These are phyloP conservation scores for Mrakia frigida DNA, from an alignment of 768 basidiomycete species.

Conservation along the genomic window DNA sequence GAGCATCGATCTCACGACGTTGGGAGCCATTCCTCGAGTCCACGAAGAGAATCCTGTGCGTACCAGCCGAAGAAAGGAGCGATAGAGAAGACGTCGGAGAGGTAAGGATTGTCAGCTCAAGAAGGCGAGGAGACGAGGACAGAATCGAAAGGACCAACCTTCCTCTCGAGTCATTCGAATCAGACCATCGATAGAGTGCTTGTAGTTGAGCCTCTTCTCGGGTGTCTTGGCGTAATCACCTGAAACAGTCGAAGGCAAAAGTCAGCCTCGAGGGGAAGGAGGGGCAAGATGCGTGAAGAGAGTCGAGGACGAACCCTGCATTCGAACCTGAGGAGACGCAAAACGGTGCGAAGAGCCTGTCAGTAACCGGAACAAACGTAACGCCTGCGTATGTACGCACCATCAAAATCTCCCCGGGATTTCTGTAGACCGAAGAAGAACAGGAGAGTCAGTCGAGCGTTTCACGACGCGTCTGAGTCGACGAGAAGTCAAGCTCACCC, in stretches of 20 bases:
- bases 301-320: background rate
- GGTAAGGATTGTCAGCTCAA: background rate
- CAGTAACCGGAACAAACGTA: too few relatives aligned
- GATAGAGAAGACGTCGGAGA: too few relatives aligned
- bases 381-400: too few relatives aligned
- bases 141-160: conserved; percentile 39
- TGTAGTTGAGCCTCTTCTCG: conserved; percentile 84
- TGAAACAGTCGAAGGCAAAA: conserved; percentile 8
- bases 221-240: conserved; percentile 84
- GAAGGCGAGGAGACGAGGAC: background rate
- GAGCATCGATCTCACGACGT: conserved; percentile 74
- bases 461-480: background rate
- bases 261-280: background rate
- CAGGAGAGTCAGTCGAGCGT: background rate
- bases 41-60: conserved; percentile 62
- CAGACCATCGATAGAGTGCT: conserved; percentile 59
- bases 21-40: conserved; percentile 69
- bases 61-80: too few relatives aligned
- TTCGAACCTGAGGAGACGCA: background rate
- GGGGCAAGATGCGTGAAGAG: background rate
- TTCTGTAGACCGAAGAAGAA: background rate
- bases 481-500: background rate
- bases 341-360: too few relatives aligned
- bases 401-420: conserved; percentile 13
- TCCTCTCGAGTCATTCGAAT: conserved; percentile 83